A percentile compares a stretch with the other conserved stretches of the same genome.
Evolutionary conservation across 1,139 yeast species (phyloP).

Genomic region (Suhomyces maxii): DNA sequence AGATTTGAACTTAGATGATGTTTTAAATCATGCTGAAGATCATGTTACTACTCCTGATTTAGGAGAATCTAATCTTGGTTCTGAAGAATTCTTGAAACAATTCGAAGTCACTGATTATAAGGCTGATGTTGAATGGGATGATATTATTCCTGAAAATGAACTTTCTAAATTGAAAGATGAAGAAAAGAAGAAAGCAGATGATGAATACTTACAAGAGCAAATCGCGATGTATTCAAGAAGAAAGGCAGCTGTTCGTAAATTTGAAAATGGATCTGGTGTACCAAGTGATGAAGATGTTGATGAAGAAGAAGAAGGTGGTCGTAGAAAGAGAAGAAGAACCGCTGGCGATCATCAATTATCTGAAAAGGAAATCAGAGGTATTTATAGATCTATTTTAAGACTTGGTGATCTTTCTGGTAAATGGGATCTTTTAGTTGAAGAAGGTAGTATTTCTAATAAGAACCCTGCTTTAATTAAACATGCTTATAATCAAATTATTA

Average conservation of each 20-base stretch:
- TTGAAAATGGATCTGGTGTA: slow-evolving; percentile 21
- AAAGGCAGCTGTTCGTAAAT: slow-evolving; percentile 66
- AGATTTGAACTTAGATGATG: slow-evolving; percentile 93
- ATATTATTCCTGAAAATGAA: slow-evolving; percentile 95
- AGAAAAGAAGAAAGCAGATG: slow-evolving; percentile 84
- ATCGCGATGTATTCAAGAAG: slow-evolving; percentile 84
- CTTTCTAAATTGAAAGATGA: slow-evolving; percentile 85
- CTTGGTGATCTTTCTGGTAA: slow-evolving; percentile 79
- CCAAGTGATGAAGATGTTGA: slow-evolving; percentile 34
- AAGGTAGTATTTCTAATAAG: slow-evolving; percentile 84
- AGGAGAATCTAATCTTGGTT: slow-evolving; percentile 95
- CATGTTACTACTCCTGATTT: slow-evolving; percentile 94
- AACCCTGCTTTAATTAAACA: slow-evolving; percentile 80
- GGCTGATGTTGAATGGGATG: slow-evolving; percentile 99
- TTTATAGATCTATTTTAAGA: slow-evolving; percentile 79
- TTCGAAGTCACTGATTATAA: slow-evolving; percentile 98
- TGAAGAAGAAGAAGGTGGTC: slow-evolving; percentile 36
- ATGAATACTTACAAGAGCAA: slow-evolving; percentile 83
- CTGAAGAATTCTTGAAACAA: slow-evolving; percentile 95
- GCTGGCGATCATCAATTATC: slow-evolving; percentile 61
- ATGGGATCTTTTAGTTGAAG: slow-evolving; percentile 87
- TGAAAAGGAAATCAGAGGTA: slow-evolving; percentile 84
- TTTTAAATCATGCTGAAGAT: slow-evolving; percentile 94
- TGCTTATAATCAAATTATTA: slow-evolving; percentile 70
- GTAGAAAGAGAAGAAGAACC: slow-evolving; percentile 30